These are phyloP conservation scores for Neurospora terricola DNA, from an alignment of 495 filamentous ascomycete genomes.

Conservation along the genomic window DNA sequence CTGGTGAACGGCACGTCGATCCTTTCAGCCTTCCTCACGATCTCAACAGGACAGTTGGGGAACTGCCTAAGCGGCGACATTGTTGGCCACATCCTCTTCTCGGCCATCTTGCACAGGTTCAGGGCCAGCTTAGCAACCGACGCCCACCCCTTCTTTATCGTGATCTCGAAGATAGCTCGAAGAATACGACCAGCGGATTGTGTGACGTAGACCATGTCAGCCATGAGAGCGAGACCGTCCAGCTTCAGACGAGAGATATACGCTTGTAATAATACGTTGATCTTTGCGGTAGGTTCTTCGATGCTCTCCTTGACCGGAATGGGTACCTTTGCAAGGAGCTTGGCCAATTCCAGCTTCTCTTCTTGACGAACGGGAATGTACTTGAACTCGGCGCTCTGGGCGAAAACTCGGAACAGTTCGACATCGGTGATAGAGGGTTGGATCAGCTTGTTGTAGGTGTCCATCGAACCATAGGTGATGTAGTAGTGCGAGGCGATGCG, in stretches of 20 bases:
- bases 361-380: conserved; percentile 97
- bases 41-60: conserved; percentile 67
- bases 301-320: conserved; percentile 96
- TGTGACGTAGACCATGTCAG: conserved; percentile 96
- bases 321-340: conserved; percentile 79
- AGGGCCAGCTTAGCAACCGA: conserved; percentile 87
- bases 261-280: conserved; percentile 96
- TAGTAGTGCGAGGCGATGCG: conserved; percentile 97
- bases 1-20: conserved; percentile 90
- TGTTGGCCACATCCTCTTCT: conserved; percentile 98
- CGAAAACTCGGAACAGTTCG: conserved; percentile 95
- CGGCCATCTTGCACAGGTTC: conserved; percentile 97
- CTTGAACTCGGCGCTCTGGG: conserved; percentile 96
- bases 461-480: conserved; percentile 91
- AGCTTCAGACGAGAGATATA: conserved; percentile 93
- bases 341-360: conserved; percentile 92
- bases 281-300: conserved; percentile 94
- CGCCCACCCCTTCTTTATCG: conserved; percentile 91
- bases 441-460: conserved; percentile 90
- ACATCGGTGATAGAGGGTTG: conserved; percentile 85
- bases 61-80: conserved; percentile 96
- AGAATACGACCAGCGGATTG: conserved; percentile 96
- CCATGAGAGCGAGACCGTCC: conserved; percentile 92
- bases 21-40: conserved; percentile 83
- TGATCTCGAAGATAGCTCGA: conserved; percentile 92